Conservation (phyloP, 1,139 yeast species). For the Arxiozyma slooffiae region DNA sequence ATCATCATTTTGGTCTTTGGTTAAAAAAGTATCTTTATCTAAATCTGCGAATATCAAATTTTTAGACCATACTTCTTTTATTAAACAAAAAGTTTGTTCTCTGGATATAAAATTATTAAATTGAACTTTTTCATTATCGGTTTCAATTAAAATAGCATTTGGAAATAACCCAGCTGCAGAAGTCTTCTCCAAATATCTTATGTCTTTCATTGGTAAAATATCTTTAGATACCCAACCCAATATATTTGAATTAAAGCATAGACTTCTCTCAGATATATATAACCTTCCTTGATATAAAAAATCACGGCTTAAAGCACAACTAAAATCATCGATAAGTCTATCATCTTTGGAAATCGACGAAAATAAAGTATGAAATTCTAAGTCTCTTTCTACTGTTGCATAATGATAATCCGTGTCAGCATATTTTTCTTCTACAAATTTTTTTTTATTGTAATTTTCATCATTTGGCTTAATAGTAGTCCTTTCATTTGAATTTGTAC, state of each 20-base stretch:
- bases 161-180: constrained; percentile 87
- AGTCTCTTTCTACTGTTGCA: constrained; percentile 62
- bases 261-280: constrained; percentile 67
- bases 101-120: constrained; percentile 89
- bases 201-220: constrained; percentile 61
- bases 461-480: constrained; percentile 1
- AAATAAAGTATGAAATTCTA: constrained; percentile 73
- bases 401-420: constrained; percentile 39
- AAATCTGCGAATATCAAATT: constrained; percentile 8
- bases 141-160: constrained; percentile 74
- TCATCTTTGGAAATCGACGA: constrained; percentile 61
- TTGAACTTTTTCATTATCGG: constrained; percentile 49
- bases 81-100: constrained; percentile 65
- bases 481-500: not conserved
- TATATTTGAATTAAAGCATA: constrained; percentile 86
- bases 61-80: constrained; percentile 49
- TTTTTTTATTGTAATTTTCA: constrained; percentile 27
- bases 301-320: constrained; percentile 85
- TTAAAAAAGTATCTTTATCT: constrained; percentile 3
- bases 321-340: constrained; percentile 72
- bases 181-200: constrained; percentile 66
- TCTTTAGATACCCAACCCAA: constrained; percentile 88
- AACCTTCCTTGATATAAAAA: constrained; percentile 85
- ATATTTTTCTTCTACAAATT: constrained; percentile 36
- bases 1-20: constrained; percentile 18